Conservation (phyloP, 2,329 filamentous ascomycete species). For the Fusarium protoensiforme region DNA sequence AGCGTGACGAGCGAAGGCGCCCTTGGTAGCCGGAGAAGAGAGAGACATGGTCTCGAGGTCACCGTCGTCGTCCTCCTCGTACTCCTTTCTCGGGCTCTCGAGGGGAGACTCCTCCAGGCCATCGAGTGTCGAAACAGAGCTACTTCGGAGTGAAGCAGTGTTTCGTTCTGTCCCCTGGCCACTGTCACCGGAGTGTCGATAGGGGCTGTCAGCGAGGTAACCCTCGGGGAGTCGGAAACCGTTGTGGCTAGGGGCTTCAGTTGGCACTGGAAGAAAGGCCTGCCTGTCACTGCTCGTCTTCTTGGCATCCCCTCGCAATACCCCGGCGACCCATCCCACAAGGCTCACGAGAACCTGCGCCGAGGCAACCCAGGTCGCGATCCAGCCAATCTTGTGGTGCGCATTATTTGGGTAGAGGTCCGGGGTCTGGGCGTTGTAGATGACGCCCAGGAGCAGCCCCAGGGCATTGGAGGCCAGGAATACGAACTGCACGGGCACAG, state of each 20-base stretch:
- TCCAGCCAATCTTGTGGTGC: conserved; percentile 92
- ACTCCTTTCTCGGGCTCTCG: conserved; percentile 57
- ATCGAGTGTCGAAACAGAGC: conserved; percentile 68
- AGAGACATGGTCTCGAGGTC: conserved; percentile 47
- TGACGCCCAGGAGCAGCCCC: conserved; percentile 71
- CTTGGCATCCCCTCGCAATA: background rate
- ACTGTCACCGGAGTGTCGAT: conserved; percentile 75
- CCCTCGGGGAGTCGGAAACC: conserved; percentile 50
- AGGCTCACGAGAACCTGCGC: conserved; percentile 77
- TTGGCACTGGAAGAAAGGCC: conserved; percentile 72
- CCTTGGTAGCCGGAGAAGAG: conserved; percentile 53
- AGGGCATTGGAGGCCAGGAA: conserved; percentile 73
- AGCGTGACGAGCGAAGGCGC: conserved; percentile 64
- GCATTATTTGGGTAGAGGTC: conserved; percentile 88
- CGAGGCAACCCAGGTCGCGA: conserved; percentile 76
- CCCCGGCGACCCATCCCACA: conserved; percentile 66
- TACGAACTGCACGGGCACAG: conserved; percentile 73
- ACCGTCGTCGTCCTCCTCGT: conserved; percentile 61
- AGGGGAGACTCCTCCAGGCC: conserved; percentile 54
- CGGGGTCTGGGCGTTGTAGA: conserved; percentile 85
- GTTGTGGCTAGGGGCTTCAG: conserved; percentile 47
- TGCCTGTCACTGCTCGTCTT: conserved; percentile 40
- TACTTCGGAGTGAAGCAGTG: conserved; percentile 74
- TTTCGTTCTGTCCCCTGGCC: conserved; percentile 79
- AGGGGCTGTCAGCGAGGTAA: conserved; percentile 60